Percentiles rank a stretch among this genome's conserved stretches.
Evolutionary conservation across 441 rosid genomes (phyloP).

Genomic region (Mallotus japonicus): DNA sequence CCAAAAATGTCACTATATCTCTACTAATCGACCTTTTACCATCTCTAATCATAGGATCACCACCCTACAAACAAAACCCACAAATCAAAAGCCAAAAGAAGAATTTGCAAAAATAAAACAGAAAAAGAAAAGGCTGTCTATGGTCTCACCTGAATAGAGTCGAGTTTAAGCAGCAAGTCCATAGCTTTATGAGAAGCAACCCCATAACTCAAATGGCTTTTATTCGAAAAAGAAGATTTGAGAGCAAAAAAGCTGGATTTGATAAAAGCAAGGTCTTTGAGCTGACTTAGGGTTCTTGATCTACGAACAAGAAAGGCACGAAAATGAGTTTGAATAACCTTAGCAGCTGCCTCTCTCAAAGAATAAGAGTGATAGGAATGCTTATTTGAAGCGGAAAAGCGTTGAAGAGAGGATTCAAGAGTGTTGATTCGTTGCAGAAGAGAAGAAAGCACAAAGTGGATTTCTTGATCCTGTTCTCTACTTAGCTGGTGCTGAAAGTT

Average conservation of each 20-base stretch:
- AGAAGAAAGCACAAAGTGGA: constrained; percentile 44
- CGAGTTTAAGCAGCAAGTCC: constrained; percentile 66
- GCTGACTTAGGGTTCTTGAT: constrained; percentile 75
- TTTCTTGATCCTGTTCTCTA: constrained; percentile 26
- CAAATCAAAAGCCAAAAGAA: constrained; percentile 5
- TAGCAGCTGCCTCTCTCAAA: constrained; percentile 73
- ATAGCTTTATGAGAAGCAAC: constrained; percentile 53
- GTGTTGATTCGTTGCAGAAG: constrained; percentile 63
- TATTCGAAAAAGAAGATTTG: constrained; percentile 54
- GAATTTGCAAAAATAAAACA: not conserved
- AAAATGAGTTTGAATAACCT: constrained; percentile 79
- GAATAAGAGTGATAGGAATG: constrained; percentile 26
- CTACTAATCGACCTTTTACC: constrained; percentile 70
- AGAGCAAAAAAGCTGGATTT: constrained; percentile 63
- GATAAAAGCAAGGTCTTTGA: constrained; percentile 67
- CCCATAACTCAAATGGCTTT: constrained; percentile 40
- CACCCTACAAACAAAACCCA: constrained; percentile 42
- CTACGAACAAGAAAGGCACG: constrained; percentile 71
- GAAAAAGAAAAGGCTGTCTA: not conserved
- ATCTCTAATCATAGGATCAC: constrained; percentile 73
- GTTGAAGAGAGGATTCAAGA: constrained; percentile 63
- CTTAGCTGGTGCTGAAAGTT: constrained; percentile 16
- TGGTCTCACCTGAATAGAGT: constrained; percentile 64
- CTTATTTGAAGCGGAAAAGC: constrained; percentile 25
- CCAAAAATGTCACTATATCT: constrained; percentile 63